Percentiles rank a stretch among this genome's conserved stretches.
phyloP scores from a whole-genome alignment of 2,329 filamentous ascomycete species.

The Fusarium buharicum region DNA sequence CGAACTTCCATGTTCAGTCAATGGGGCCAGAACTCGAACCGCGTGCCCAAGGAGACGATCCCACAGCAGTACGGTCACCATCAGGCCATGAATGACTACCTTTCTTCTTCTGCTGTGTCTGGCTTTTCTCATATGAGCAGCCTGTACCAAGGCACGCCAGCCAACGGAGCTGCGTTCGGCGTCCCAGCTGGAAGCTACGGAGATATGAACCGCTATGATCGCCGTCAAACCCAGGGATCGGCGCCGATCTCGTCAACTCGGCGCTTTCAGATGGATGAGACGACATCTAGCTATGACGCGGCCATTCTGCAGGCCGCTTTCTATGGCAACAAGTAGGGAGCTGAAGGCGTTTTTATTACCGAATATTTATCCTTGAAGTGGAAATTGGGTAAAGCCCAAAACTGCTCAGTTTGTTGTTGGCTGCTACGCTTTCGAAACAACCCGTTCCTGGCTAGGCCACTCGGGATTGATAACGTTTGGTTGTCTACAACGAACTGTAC shows the following conservation, averaged over 20 bases:
- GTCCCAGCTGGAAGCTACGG: slow-evolving; percentile 26
- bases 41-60: slow-evolving; percentile 32
- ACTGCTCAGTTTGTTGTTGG: slow-evolving; percentile 4
- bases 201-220: slow-evolving; percentile 29
- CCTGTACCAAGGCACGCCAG: slow-evolving; percentile 61
- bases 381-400: not conserved
- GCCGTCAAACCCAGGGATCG: slow-evolving; percentile 33
- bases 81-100: slow-evolving; percentile 26
- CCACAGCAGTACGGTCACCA: slow-evolving; percentile 35
- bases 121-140: slow-evolving; percentile 63
- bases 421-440: slow-evolving; percentile 6
- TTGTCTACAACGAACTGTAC: not conserved
- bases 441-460: slow-evolving; percentile 27
- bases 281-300: slow-evolving; percentile 51
- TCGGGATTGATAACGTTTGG: slow-evolving; percentile 10
- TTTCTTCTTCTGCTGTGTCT: slow-evolving; percentile 46
- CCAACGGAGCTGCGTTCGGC: slow-evolving; percentile 39
- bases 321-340: slow-evolving; percentile 43
- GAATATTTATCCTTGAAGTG: not conserved
- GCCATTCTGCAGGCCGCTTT: slow-evolving; percentile 51
- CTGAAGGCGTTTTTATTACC: not conserved
- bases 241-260: slow-evolving; percentile 28
- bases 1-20: slow-evolving; percentile 49
- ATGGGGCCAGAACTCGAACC: slow-evolving; percentile 44
- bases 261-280: slow-evolving; percentile 49